Evolutionary conservation across 148 eudicot genomes (phyloP).

Genomic region (Rhododendron molle): DNA sequence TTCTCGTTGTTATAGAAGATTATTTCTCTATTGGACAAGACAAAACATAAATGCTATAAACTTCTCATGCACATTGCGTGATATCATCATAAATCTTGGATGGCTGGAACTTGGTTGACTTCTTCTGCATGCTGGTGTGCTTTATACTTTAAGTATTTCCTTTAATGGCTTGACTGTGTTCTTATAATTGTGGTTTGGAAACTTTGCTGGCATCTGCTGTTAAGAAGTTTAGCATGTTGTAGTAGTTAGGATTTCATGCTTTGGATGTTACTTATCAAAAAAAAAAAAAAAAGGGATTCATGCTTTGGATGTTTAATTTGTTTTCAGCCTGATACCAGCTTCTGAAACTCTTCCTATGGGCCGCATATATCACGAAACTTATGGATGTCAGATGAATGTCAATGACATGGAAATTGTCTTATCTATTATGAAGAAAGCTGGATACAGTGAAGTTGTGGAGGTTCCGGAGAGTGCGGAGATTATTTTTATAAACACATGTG

Average conservation of each 20-base stretch:
- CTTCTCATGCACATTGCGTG: not conserved
- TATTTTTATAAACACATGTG: conserved; percentile 92
- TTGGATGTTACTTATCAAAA: too few species aligned
- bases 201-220: not conserved
- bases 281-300: too few species aligned
- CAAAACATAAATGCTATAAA: not conserved
- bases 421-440: conserved; percentile 89
- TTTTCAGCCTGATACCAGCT: conserved; percentile 32
- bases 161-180: conserved; percentile 3
- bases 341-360: conserved; percentile 56
- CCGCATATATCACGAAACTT: conserved; percentile 95
- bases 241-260: not conserved
- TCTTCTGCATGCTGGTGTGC: too few species aligned
- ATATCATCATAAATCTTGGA: not conserved
- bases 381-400: conserved; percentile 96
- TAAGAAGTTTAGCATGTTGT: not conserved
- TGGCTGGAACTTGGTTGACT: not conserved
- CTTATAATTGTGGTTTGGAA: conserved; percentile 1
- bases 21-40: not conserved
- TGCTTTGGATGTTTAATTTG: conserved; percentile 4
- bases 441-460: conserved; percentile 64
- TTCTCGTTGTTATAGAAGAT: not conserved
- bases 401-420: conserved; percentile 99
- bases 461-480: conserved; percentile 97
- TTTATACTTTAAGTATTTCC: too few species aligned